Base-by-base conservation (phyloP, 139 green algal species). In the Tetradesmus obliquus region DNA sequence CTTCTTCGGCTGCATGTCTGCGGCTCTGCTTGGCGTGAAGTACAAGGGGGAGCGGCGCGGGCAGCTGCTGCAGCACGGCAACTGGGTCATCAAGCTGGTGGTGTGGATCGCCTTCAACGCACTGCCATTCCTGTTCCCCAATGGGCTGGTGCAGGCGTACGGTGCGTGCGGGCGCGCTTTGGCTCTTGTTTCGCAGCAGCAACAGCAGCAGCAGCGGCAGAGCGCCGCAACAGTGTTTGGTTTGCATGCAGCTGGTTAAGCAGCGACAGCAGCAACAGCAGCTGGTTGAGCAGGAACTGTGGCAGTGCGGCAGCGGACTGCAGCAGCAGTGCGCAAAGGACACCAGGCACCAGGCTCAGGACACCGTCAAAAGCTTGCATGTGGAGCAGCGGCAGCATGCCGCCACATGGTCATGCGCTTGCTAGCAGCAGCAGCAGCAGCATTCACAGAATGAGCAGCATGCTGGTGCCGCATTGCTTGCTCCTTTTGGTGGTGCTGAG, bases 81-180 rank as follows among this genome's bases (percentile, higher is more conserved):
- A 95, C 74, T 99, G 96, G 95, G 82, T 96, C n/a, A 74, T 99
- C 60, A 99, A 99, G 94, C 71, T 97, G 55, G 92, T 93, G 0
- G 79, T 98, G 17, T 99, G 98, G 98, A 24, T 96, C 13, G 17
- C 96, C 2, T 98, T 98, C 94, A 97, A 94, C 12, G 81, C 93
- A 6, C 82, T 99, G 32, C 96, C 97, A 17, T 99, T 99, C 94
- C 96, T 99, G 83, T 93, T 98, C 58, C 96, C 97, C 54, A 96
- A 97, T 80, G 90, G 93, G 17, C 8, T 98, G 5, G 90, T 99
- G 53, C 95, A 96, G 53, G 95, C 91, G 3, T 99, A 98, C 91
- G 94, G 96, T 97, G 84, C 93, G 95, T 86, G 86, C 81, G 69
- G 81, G 13, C 22, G 6, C 15, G 10, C 81, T 45, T 0, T 45